phyloP scores from a whole-genome alignment of 139 green algal species.

The Chlorella sp. region DNA sequence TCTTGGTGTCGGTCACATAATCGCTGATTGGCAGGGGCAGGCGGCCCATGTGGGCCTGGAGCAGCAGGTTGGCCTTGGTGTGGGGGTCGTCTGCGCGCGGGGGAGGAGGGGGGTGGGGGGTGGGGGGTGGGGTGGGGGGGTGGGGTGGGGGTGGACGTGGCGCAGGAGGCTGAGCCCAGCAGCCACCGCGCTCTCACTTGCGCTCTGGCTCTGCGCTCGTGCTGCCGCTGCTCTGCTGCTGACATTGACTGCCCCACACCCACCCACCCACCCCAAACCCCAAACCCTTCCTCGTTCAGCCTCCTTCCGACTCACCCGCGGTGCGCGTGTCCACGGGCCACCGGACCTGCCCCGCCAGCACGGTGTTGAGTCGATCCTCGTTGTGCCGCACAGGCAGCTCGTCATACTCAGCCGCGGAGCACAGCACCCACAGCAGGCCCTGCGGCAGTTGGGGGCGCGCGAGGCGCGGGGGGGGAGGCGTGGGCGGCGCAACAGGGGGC shows the following conservation, averaged over 20 bases:
- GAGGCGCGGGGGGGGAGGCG: background rate
- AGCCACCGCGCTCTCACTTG: no score
- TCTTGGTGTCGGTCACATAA: slow-evolving; percentile 95
- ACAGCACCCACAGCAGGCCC: slow-evolving; percentile 69
- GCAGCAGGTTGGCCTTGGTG: slow-evolving; percentile 93
- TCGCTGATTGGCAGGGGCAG: slow-evolving; percentile 87
- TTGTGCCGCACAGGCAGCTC: slow-evolving; percentile 98
- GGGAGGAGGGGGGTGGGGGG: background rate
- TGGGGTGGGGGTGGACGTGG: background rate
- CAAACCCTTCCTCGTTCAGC: no score
- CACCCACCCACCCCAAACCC: no score
- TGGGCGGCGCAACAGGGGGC: background rate
- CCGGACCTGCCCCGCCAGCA: slow-evolving; percentile 65
- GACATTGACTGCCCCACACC: no score
- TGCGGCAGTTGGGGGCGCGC: background rate
- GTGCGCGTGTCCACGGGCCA: slow-evolving; percentile 59
- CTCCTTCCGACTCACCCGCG: background rate
- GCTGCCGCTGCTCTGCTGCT: no score
- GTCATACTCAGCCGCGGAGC: slow-evolving; percentile 87
- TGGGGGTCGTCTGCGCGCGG: slow-evolving; percentile 85
- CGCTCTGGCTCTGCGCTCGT: no score
- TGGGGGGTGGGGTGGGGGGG: background rate
- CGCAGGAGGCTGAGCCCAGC: background rate
- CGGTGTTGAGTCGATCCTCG: slow-evolving; percentile 94
- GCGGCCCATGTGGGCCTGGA: slow-evolving; percentile 91